Conservation (phyloP, 371 early-diverging fungal genomes). For the Lichtheimia hyalospora region DNA sequence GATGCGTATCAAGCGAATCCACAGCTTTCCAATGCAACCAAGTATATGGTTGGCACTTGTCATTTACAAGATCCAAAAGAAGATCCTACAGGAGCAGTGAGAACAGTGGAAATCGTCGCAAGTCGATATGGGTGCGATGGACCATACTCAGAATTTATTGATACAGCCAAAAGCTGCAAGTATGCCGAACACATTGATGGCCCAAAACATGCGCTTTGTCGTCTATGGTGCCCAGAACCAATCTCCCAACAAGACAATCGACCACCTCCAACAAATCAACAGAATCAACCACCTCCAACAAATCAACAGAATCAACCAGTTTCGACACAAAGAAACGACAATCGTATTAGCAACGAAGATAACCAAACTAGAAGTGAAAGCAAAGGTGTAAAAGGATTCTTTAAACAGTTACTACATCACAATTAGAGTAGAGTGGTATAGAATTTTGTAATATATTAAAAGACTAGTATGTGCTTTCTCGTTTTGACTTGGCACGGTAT, state of each 20-base stretch:
- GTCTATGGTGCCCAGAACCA: conserved; percentile 21
- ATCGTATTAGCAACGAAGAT: too few relatives aligned
- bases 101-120: conserved; percentile 23
- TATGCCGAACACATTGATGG: conserved; percentile 26
- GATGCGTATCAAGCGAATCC: conserved; percentile 11
- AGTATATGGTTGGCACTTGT: conserved; percentile 17
- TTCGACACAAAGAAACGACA: too few relatives aligned
- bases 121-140: conserved; percentile 10
- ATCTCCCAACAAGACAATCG: too few relatives aligned
- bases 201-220: conserved; percentile 27
- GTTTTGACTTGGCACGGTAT: neutral
- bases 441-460: too few relatives aligned
- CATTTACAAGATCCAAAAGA: conserved; percentile 11
- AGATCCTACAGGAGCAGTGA: conserved; percentile 32
- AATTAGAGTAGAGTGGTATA: too few relatives aligned
- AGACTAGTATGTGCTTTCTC: conserved; percentile 47
- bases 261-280: too few relatives aligned
- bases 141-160: conserved; percentile 16
- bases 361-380: too few relatives aligned
- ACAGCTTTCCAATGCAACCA: conserved; percentile 12
- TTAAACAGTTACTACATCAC: too few relatives aligned
- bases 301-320: too few relatives aligned
- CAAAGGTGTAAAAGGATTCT: too few relatives aligned
- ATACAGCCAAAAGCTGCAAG: conserved; percentile 17
- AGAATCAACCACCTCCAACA: too few relatives aligned